A percentile compares a stretch with the other conserved stretches of the same genome.
Conservation (phyloP, 1,284 basidiomycete species). For the Serendipita sp. region DNA sequence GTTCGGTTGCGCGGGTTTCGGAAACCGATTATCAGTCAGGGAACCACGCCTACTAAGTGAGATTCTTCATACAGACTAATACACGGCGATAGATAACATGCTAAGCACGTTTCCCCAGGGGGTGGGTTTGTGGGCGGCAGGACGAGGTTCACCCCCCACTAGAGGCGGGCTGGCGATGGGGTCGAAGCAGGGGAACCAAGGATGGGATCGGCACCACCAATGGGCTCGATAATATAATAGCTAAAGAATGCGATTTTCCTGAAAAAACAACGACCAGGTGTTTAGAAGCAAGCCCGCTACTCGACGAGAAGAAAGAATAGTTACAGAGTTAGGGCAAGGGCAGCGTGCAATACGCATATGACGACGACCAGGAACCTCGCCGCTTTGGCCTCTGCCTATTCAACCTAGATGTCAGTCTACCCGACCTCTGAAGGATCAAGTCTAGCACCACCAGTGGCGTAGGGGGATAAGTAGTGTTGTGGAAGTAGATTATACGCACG, state of each 20-base stretch:
- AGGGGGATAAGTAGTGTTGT: not conserved
- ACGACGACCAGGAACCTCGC: conserved; percentile 64
- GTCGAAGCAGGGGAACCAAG: conserved; percentile 8
- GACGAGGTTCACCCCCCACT: no score
- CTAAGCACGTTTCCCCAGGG: no score
- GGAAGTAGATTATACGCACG: conserved; percentile 32
- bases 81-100: no score
- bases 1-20: no score
- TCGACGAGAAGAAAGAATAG: not conserved
- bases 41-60: no score
- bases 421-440: not conserved
- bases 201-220: conserved; percentile 29
- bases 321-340: conserved; percentile 58
- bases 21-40: no score
- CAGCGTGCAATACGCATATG: conserved; percentile 56
- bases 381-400: conserved; percentile 71
- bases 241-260: conserved; percentile 72
- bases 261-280: not conserved
- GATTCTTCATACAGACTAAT: no score
- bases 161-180: no score
- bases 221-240: conserved; percentile 51
- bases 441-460: not conserved
- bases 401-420: conserved; percentile 5
- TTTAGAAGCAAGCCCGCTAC: conserved; percentile 20
- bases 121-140: no score